Percentiles rank a stretch among this genome's conserved stretches.
phyloP scores from a whole-genome alignment of 257 asterid species.

The Solanum okadae region DNA sequence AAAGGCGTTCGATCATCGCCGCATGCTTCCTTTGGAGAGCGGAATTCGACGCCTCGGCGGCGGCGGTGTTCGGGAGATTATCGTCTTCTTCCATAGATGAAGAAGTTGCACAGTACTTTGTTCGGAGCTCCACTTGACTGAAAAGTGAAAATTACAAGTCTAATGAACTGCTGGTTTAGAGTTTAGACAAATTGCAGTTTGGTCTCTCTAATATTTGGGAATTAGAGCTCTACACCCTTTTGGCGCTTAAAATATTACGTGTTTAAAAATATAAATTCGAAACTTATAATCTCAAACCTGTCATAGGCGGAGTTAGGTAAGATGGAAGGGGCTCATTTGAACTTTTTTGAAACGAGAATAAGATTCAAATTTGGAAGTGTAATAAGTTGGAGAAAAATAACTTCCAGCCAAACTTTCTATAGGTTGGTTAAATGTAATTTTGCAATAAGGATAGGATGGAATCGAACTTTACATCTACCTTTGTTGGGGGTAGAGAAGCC shows the following conservation, averaged over 20 bases:
- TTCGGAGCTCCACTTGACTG: background rate
- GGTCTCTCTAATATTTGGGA: background rate
- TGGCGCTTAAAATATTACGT: background rate
- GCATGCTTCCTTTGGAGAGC: conserved; percentile 55
- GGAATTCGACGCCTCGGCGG: background rate
- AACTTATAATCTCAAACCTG: background rate
- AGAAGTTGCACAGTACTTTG: background rate
- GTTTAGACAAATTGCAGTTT: background rate
- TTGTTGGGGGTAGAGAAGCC: background rate
- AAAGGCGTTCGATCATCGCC: conserved; percentile 78
- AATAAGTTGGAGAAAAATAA: background rate
- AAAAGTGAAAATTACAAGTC: no score
- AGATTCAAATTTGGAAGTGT: background rate
- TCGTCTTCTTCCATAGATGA: background rate
- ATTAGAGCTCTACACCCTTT: background rate
- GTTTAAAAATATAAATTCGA: no score
- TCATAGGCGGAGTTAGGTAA: background rate
- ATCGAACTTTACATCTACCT: background rate
- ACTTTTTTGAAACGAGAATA: background rate
- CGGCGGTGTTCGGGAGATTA: background rate
- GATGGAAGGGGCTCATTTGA: no score
- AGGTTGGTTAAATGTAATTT: background rate
- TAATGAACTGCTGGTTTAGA: background rate
- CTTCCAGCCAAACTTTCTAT: background rate
- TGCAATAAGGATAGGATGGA: background rate